phyloP scores from a whole-genome alignment of 2,329 filamentous ascomycete species.

The Talaromyces funiculosus region DNA sequence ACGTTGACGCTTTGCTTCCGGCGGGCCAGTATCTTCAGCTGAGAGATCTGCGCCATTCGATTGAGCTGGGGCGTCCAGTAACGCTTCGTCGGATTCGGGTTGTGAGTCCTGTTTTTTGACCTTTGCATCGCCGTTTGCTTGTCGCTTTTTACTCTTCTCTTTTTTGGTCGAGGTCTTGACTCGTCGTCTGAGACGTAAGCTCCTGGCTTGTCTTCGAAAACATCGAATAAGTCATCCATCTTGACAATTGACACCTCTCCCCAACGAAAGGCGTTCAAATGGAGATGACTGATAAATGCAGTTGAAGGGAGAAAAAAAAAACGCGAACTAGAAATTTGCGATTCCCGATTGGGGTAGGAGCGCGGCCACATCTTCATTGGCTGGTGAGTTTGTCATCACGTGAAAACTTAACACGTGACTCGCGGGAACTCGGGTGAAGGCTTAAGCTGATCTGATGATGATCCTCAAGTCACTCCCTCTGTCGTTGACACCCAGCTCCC shows the following conservation, averaged over 20 bases:
- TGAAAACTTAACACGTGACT: constrained; percentile 4
- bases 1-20: constrained; percentile 44
- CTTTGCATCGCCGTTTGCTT: constrained; percentile 74
- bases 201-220: constrained; percentile 65
- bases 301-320: constrained; percentile 10
- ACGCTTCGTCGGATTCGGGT: constrained; percentile 24
- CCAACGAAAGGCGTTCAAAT: constrained; percentile 4
- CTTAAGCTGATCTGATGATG: neutral
- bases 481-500: constrained; percentile 2
- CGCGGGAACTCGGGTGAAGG: constrained; percentile 9
- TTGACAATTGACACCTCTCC: constrained; percentile 13
- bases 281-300: neutral
- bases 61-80: constrained; percentile 19
- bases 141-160: constrained; percentile 75
- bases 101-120: constrained; percentile 30
- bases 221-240: constrained; percentile 78
- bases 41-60: constrained; percentile 17
- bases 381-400: constrained; percentile 4
- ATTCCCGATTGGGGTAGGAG: constrained; percentile 22
- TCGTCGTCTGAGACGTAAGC: constrained; percentile 32
- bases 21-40: constrained; percentile 30
- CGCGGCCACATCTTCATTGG: constrained; percentile 17
- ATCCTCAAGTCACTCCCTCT: constrained; percentile 10
- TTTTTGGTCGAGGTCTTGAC: constrained; percentile 40
- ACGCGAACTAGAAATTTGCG: constrained; percentile 29